Evolutionary conservation across 2,329 filamentous ascomycete genomes (phyloP).

Genomic region (Davidsoniella neocaledoniae): DNA sequence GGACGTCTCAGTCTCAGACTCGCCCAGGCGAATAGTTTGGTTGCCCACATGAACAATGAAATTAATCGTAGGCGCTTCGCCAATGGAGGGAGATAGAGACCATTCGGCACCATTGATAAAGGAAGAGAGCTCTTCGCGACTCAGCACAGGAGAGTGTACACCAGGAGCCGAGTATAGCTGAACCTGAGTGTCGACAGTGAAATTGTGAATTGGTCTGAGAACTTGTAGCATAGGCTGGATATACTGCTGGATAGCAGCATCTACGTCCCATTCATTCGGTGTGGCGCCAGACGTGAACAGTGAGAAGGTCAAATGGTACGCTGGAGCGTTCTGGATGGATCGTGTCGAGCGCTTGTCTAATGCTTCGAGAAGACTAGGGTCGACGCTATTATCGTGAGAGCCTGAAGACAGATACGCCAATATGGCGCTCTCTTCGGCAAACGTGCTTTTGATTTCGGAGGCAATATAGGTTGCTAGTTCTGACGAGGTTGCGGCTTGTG

Average conservation of each 20-base stretch:
- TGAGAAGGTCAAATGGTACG: constrained; percentile 91
- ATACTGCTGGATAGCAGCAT: constrained; percentile 63
- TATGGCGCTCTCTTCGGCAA: constrained; percentile 75
- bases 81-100: constrained; percentile 89
- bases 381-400: constrained; percentile 28
- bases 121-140: constrained; percentile 73
- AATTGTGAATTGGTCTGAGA: constrained; percentile 73
- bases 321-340: constrained; percentile 79
- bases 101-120: constrained; percentile 98
- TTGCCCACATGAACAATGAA: constrained; percentile 84
- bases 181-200: constrained; percentile 90
- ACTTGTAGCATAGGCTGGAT: constrained; percentile 67
- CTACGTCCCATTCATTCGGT: constrained; percentile 84
- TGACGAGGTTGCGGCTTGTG: constrained; percentile 47
- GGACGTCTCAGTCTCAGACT: constrained; percentile 24
- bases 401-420: constrained; percentile 52
- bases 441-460: constrained; percentile 57
- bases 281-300: constrained; percentile 65
- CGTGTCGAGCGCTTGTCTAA: constrained; percentile 59
- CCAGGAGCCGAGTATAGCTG: constrained; percentile 73
- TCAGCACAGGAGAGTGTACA: constrained; percentile 47
- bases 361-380: constrained; percentile 35
- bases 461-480: constrained; percentile 63
- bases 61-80: constrained; percentile 82
- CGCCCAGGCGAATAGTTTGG: constrained; percentile 44